Evolutionary conservation across 108 stramenopile genomes (phyloP), one percentile per base, ranked within the genome.

Genomic region (Skeletonema tropicum): DNA sequence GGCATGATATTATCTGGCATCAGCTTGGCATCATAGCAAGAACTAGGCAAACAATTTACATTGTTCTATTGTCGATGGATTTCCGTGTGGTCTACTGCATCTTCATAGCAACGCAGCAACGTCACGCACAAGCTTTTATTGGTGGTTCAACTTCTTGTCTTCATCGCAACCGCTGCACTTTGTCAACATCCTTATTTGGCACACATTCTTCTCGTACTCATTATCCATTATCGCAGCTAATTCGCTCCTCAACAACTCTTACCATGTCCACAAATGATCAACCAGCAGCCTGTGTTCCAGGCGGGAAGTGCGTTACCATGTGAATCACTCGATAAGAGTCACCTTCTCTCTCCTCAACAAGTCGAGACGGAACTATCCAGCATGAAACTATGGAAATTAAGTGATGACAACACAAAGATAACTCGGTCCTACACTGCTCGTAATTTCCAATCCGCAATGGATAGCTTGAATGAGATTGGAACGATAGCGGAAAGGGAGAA

Each of bases 381-480:
- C 55, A 32, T 70, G 59, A 64, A 67, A 4, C 26, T 84, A 38
- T 81, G 82, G 82, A 64, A 70, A 48, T 13, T 65, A n/a, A 39
- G 38, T 57, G 68, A 46, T 21, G 19, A 33, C 21, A 67, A 33
- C 6, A 62, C 52, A 55, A 55, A 78, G 39, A 58, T 93, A n/a
- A 77, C 82, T 25, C 82, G 85, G 31, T 60, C 45, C 6, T 90
- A 84, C 71, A 77, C 67, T 3, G 85, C 89, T 29, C 74, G 78
- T 29, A 89, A 90, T 63, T 92, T 92, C 69, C 86, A 89, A 79
- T 23, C 52, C 11, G 97, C 95, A 2, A 57, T 97, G 59, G 88
- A 92, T 68, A 83, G 83, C 64, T 71, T 97, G 55, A 92, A 93
- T 76, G 88, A 58, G 13, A 88, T 92, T 55, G 97, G 92, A 17